Conservation (phyloP, 345 rosid genomes). For the Eucalyptus globulus region DNA sequence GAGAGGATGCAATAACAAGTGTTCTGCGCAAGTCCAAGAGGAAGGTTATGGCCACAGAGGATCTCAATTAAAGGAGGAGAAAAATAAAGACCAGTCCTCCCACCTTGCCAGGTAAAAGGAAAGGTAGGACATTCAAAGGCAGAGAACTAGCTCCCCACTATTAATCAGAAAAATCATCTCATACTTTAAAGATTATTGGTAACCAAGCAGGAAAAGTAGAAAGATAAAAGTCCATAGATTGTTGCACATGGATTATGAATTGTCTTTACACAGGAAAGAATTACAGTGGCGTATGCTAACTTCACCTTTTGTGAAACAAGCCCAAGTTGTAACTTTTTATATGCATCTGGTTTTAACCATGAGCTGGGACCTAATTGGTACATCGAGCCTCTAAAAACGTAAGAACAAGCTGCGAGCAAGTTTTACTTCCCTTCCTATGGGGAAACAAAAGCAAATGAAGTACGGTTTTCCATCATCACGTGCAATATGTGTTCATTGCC, state of each 20-base stretch:
- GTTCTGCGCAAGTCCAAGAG: neutral
- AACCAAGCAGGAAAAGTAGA: neutral
- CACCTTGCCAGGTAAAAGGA: neutral
- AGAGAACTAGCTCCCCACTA: neutral
- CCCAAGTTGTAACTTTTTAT: neutral
- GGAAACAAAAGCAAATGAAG: neutral
- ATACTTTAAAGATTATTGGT: neutral
- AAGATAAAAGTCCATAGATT: neutral
- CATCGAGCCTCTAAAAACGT: neutral
- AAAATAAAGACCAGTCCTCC: neutral
- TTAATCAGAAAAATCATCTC: neutral
- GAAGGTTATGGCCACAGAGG: neutral
- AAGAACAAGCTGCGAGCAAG: neutral
- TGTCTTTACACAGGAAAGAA: neutral
- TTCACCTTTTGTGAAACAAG: neutral
- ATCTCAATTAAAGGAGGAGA: neutral
- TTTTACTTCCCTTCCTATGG: neutral
- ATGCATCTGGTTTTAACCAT: neutral
- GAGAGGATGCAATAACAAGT: neutral
- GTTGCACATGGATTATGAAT: neutral
- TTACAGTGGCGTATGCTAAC: neutral
- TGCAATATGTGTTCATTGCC: neutral
- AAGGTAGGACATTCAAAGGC: neutral
- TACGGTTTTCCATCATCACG: neutral
- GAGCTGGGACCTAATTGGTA: neutral